phyloP scores from a whole-genome alignment of 1,284 basidiomycete genomes.

The Trametes hirsuta region DNA sequence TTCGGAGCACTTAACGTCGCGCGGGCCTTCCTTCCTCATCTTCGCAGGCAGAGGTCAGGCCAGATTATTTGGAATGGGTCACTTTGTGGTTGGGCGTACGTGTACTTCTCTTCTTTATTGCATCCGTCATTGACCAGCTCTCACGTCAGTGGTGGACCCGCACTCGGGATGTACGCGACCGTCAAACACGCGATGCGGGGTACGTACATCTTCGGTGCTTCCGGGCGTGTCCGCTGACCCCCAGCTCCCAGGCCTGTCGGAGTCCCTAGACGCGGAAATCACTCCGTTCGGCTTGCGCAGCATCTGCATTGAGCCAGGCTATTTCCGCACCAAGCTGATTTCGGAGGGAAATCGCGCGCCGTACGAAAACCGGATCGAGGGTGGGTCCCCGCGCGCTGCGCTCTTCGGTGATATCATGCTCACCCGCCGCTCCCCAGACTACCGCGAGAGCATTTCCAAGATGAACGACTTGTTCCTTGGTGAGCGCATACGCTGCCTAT shows the following conservation, averaged over 20 bases:
- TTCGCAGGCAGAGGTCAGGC: conserved; percentile 2
- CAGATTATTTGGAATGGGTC: background rate
- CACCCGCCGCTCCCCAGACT: background rate
- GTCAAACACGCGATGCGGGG: conserved; percentile 3
- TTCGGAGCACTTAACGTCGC: background rate
- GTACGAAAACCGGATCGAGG: background rate
- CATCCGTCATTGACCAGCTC: background rate
- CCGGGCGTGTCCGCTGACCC: background rate
- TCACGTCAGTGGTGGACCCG: background rate
- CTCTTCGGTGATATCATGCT: background rate
- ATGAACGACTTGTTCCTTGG: background rate
- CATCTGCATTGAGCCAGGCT: conserved; percentile 1
- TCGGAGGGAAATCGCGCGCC: background rate
- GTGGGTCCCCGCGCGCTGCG: background rate
- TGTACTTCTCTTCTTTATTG: background rate
- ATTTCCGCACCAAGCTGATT: conserved; percentile 3
- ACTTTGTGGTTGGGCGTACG: conserved; percentile 1
- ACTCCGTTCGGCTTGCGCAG: background rate
- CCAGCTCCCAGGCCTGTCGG: background rate
- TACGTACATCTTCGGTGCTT: background rate
- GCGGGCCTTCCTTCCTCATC: background rate
- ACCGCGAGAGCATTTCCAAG: background rate
- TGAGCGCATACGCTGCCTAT: background rate
- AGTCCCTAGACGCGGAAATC: conserved; percentile 1
- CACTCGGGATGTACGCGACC: conserved; percentile 1